Percentiles rank a stretch among this genome's conserved stretches.
phyloP scores from a whole-genome alignment of 1,284 basidiomycete species.

The Filobasidium uniguttulatum region DNA sequence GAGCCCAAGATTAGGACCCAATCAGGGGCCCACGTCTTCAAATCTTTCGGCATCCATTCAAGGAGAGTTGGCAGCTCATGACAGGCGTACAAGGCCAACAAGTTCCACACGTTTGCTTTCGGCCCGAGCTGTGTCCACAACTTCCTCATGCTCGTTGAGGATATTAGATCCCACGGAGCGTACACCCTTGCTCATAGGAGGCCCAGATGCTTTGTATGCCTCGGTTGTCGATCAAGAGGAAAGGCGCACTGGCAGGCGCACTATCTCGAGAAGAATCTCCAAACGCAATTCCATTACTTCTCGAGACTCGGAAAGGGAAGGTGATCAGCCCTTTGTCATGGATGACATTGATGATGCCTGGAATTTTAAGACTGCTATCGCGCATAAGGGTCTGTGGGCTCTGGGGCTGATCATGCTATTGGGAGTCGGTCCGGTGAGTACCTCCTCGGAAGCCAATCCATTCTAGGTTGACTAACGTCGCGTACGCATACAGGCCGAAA shows the following conservation, averaged over 20 bases:
- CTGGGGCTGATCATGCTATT: constrained; percentile 31
- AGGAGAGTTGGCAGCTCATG: no score
- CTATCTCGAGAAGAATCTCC: background rate
- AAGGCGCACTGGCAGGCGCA: background rate
- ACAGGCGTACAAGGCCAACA: no score
- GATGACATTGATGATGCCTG: constrained; percentile 17
- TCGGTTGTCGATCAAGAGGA: constrained; percentile 24
- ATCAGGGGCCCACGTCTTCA: no score
- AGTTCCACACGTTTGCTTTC: no score
- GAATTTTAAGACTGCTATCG: constrained; percentile 23
- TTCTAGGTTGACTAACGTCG: background rate
- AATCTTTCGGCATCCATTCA: no score
- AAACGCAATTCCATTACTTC: background rate
- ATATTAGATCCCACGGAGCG: constrained; percentile 5
- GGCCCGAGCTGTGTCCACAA: no score
- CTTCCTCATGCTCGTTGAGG: background rate
- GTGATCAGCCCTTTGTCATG: background rate
- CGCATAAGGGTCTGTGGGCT: constrained; percentile 34
- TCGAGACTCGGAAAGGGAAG: background rate
- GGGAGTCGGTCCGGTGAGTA: constrained; percentile 33
- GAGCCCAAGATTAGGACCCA: no score
- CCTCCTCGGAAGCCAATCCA: background rate
- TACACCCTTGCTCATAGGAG: constrained; percentile 30
- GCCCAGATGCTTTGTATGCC: constrained; percentile 22
- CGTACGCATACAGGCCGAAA: constrained; percentile 25